A percentile compares a stretch with the other conserved stretches of the same genome.
These are phyloP conservation scores for Jaenimonas drosophilae DNA, from an alignment of 208 protist genomes.

Conservation along the genomic window DNA sequence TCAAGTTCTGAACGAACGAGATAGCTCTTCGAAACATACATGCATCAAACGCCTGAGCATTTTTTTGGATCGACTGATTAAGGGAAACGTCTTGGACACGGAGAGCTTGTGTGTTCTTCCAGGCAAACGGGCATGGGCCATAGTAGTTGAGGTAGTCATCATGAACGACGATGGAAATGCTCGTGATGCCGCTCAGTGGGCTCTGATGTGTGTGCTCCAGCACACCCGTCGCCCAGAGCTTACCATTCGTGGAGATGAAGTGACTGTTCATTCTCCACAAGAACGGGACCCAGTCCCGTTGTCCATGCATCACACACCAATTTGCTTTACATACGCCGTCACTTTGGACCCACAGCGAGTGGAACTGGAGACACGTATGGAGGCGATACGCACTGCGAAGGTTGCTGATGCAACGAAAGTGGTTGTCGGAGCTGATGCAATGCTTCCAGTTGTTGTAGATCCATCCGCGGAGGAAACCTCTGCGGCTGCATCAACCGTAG, in stretches of 20 bases:
- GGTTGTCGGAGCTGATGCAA: too few species aligned
- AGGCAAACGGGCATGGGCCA: constrained; percentile 86
- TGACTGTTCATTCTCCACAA: constrained; percentile 77
- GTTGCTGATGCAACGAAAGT: too few species aligned
- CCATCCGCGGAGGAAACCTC: constrained; percentile 50
- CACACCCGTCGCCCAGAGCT: constrained; percentile 94
- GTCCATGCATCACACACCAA: constrained; percentile 90
- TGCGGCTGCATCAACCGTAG: constrained; percentile 49
- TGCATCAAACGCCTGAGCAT: constrained; percentile 35
- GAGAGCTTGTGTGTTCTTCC: constrained; percentile 94
- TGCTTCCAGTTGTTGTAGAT: constrained; percentile 69
- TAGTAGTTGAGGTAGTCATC: constrained; percentile 79
- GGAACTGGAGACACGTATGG: constrained; percentile 18
- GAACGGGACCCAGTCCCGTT: constrained; percentile 93
- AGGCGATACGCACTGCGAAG: constrained; percentile 12
- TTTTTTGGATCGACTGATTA: constrained; percentile 83
- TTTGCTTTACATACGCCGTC: constrained; percentile 74
- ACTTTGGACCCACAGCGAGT: constrained; percentile 27
- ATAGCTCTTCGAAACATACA: constrained; percentile 13
- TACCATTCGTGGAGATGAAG: constrained; percentile 76
- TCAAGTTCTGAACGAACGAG: constrained; percentile 77
- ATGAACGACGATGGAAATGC: constrained; percentile 94
- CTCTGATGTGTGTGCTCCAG: constrained; percentile 77
- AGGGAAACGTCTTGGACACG: constrained; percentile 90
- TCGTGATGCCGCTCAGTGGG: constrained; percentile 81